A percentile compares a stretch with the other conserved stretches of the same genome.
phyloP scores from a whole-genome alignment of 2,329 filamentous ascomycete species.

The Alternaria panax region DNA sequence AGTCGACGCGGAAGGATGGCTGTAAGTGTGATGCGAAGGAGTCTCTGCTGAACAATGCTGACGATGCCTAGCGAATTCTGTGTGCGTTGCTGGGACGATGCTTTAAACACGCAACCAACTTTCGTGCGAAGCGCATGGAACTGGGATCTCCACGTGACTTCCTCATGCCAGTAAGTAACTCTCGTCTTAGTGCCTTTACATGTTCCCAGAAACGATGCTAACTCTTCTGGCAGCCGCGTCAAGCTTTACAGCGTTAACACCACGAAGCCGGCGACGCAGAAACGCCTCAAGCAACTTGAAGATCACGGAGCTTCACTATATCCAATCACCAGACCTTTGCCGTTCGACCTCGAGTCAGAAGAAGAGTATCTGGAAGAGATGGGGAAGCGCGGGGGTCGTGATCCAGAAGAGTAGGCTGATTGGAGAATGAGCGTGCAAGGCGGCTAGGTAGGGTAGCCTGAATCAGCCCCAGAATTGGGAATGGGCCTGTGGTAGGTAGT shows the following conservation, averaged over 20 bases:
- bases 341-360: slow-evolving; percentile 59
- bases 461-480: too few relatives aligned
- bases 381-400: slow-evolving; percentile 50
- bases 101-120: slow-evolving; percentile 57
- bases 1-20: slow-evolving; percentile 59
- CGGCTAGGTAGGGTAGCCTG: too few relatives aligned
- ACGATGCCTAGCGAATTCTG: slow-evolving; percentile 46
- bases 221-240: slow-evolving; percentile 5
- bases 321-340: slow-evolving; percentile 63
- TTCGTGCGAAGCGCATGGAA: slow-evolving; percentile 61
- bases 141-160: slow-evolving; percentile 72
- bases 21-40: slow-evolving; percentile 25
- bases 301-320: slow-evolving; percentile 56
- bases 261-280: slow-evolving; percentile 56
- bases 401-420: slow-evolving; percentile 50
- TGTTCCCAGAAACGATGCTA: not conserved
- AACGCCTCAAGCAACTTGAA: slow-evolving; percentile 61
- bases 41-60: not conserved
- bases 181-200: not conserved
- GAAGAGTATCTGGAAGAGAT: slow-evolving; percentile 59
- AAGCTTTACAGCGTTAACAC: slow-evolving; percentile 70
- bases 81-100: slow-evolving; percentile 55
- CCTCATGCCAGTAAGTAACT: slow-evolving; percentile 60
- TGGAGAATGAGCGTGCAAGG: too few relatives aligned
- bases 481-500: not conserved